Conservation (phyloP, 768 basidiomycete species). For the Leccinellum albellum region DNA sequence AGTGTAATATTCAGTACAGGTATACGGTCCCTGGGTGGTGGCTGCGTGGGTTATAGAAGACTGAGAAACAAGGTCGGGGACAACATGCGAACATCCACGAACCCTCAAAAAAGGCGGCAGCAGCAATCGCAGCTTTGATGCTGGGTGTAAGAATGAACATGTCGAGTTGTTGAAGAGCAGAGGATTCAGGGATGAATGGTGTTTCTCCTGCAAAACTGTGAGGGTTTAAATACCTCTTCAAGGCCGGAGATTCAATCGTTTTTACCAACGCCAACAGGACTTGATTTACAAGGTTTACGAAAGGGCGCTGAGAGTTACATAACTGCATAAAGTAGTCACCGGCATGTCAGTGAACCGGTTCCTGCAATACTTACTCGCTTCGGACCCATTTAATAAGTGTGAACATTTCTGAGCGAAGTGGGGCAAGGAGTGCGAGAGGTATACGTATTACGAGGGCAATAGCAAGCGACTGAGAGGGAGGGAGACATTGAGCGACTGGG, state of each 20-base stretch:
- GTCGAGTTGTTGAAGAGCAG: background rate
- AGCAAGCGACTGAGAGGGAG: too few species aligned
- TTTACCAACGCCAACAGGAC: background rate
- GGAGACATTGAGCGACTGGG: too few species aligned
- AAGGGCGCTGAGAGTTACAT: too few species aligned
- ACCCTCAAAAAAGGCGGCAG: conserved; percentile 14
- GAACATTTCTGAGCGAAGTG: too few species aligned
- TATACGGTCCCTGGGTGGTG: too few species aligned
- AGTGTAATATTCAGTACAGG: conserved; percentile 59
- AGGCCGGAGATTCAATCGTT: background rate
- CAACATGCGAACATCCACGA: background rate
- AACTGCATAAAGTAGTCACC: too few species aligned
- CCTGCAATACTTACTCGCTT: too few species aligned
- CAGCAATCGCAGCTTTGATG: conserved; percentile 9
- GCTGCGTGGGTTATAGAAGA: conserved; percentile 45
- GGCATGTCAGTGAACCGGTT: too few species aligned
- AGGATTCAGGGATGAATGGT: background rate
- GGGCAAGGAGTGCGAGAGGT: too few species aligned
- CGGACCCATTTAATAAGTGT: too few species aligned
- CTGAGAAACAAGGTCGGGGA: background rate
- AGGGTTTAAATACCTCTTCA: conserved; percentile 17
- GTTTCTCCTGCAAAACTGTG: background rate
- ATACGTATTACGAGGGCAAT: too few species aligned
- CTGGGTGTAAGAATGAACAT: conserved; percentile 10
- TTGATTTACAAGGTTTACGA: background rate